Evolutionary conservation across 148 eudicot species (phyloP).

Genomic region (Silene uniflora): DNA sequence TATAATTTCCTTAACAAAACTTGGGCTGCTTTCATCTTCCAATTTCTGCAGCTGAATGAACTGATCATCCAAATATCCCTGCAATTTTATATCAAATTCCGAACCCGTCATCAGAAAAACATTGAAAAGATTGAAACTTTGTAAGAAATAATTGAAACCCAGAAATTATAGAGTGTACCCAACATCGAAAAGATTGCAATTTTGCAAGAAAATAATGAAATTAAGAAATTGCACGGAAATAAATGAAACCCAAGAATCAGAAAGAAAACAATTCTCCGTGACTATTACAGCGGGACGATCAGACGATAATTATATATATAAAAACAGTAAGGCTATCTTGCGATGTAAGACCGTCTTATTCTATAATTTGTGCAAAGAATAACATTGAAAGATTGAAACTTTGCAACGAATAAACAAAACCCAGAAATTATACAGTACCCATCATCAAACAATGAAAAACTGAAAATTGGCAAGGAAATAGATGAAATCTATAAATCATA

Average conservation of each 20-base stretch:
- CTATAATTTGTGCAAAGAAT: too few relatives aligned
- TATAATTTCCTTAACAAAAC: slow-evolving; percentile 57
- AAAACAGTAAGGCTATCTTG: too few relatives aligned
- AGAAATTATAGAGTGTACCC: not conserved
- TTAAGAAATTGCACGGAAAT: not conserved
- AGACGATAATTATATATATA: too few relatives aligned
- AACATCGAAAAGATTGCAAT: not conserved
- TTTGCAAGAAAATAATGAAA: not conserved
- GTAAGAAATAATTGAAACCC: not conserved
- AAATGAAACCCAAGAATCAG: slow-evolving; percentile 10
- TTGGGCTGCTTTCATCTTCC: slow-evolving; percentile 64
- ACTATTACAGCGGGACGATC: too few relatives aligned
- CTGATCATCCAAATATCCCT: slow-evolving; percentile 66
- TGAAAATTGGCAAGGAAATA: not conserved
- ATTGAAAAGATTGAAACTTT: not conserved
- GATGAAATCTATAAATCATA: slow-evolving; percentile 2
- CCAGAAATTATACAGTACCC: not conserved
- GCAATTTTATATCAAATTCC: not conserved
- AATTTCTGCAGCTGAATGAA: slow-evolving; percentile 55
- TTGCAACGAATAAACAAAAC: too few relatives aligned
- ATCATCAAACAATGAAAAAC: too few relatives aligned
- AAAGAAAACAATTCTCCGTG: too few relatives aligned
- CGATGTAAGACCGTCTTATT: too few relatives aligned
- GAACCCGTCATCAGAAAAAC: slow-evolving; percentile 10
- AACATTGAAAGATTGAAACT: not conserved